Base-by-base conservation (phyloP, 169 alveolate genomes). In the Amoebophrya sp. region DNA sequence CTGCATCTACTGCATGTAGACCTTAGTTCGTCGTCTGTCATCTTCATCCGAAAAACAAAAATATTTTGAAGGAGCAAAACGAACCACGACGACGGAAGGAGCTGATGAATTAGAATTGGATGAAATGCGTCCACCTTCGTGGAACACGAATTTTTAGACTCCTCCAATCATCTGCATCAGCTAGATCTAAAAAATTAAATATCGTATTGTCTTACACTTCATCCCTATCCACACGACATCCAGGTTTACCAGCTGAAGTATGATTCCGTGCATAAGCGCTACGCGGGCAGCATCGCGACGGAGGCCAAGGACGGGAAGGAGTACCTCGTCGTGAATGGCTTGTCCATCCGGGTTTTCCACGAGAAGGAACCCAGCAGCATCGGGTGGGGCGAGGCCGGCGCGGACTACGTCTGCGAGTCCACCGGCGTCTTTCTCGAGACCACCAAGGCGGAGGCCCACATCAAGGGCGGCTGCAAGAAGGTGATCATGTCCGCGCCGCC, bases 401-500 rank as follows among this genome's bases (percentile, higher is more conserved):
- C 97, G 54, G 99, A 98, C 95, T 97, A 97, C 94, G 98, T 99
- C 54, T 97, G 98, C 94, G 99, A 98, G 95, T 96, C 99, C 93
- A 97, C 99, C 91, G 99, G 99, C 40, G 99, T 98, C 77, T 98
- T 98, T 97, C 97, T 98, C 83, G 95, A 98, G 55, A 95, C 96
- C 92, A 99, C 97, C 95, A 97, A 97, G 96, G 98, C 99, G 39
- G 93, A 93, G 89, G 96, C 93, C 53, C 99, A 98, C 94, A 89
- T 98, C 47, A 94, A 96, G 91, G 99, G 83, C 83, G 83, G 83
- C 40, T 89, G 91, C 91, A 89, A 89, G 92, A 97, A 97, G 94
- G 99, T 98, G 89, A 97, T 99, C 93, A 97, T 99, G 95, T 35
- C 89, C 53, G 99, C 99, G 40, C 99, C 99, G 77, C 98, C 99